These are phyloP conservation scores for Smithsoniella earleae DNA, from an alignment of 163 green algal species.

Conservation along the genomic window DNA sequence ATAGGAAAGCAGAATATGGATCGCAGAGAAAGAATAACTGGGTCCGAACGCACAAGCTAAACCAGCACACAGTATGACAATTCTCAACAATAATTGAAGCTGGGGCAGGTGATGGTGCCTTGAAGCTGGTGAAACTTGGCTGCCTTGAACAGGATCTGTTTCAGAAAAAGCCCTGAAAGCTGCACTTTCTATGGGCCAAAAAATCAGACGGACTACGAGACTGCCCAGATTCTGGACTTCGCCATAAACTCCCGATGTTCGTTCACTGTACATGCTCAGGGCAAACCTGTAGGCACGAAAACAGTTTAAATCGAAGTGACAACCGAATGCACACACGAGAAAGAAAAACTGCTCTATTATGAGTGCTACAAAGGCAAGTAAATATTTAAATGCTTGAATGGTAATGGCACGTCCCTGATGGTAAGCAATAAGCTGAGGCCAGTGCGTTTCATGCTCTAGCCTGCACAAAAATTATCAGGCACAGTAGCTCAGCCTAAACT, in stretches of 20 bases:
- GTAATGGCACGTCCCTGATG: too few species aligned
- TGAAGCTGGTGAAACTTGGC: neutral
- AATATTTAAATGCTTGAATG: too few species aligned
- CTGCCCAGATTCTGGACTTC: conserved; percentile 75
- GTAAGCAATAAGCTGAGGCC: neutral
- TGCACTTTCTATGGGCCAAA: conserved; percentile 79
- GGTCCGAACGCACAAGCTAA: conserved; percentile 68
- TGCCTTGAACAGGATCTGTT: conserved; percentile 37
- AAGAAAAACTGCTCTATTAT: too few species aligned
- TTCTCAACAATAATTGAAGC: conserved; percentile 47
- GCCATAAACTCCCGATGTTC: conserved; percentile 60
- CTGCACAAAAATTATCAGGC: neutral
- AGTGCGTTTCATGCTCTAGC: neutral
- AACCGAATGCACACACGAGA: too few species aligned
- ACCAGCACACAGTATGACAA: conserved; percentile 49
- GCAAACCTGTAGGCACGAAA: conserved; percentile 4
- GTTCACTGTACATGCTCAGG: conserved; percentile 21
- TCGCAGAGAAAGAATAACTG: conserved; percentile 52
- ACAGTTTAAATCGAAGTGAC: neutral
- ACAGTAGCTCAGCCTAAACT: neutral
- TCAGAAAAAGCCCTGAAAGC: conserved; percentile 70
- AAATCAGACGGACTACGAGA: conserved; percentile 72
- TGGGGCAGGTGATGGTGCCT: conserved; percentile 1
- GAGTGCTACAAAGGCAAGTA: too few species aligned
- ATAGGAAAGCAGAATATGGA: conserved; percentile 64